Evolutionary conservation across 2,329 filamentous ascomycete species (phyloP), one percentile per base, ranked within the genome.

Genomic region (Stemphylium vesicarium): DNA sequence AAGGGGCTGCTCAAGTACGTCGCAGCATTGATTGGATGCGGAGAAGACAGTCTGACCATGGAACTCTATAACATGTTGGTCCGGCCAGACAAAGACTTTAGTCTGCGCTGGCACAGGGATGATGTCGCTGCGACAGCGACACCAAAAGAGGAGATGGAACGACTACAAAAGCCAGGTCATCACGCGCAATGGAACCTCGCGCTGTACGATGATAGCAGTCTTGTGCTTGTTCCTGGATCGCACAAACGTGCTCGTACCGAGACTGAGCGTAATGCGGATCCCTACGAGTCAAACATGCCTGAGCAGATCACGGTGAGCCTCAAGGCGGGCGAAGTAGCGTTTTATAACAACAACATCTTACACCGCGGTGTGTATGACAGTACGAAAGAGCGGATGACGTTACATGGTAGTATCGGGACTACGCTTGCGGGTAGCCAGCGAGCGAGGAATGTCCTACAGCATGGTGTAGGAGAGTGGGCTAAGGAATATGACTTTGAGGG

Each of bases 141-240:
- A 0, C 70, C 85, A 0, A 87, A 88, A 16, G 86, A 93, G 68
- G 92, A 96, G 74, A 68, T 85, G 37, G 76, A 76, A 39, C 78
- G 88, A 24, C 77, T 96, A 46, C 70, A 73, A 1, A 78, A 84
- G 57, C 84, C 86, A 0, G 86, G 88, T 52, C 86, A 84, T 65
- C 91, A 95, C 66, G 88, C 91, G 33, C 92, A 96, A 78, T 96
- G 91, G 84, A 96, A 96, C 73, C 80, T 96, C 38, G 88, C 92
- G 7, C 80, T 96, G 7, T 92, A 86, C 71, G 85, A 88, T 32
- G 92, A 96, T 71, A 80, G 83, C 12, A 63, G 57, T 38, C 88
- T 96, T 6, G 78, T 96, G 7, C 86, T 95, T 0, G 84, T 96
- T 0, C 92, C 92, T 0, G 90, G 89, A 0, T 90, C 87, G 4